Base-by-base conservation (phyloP, 441 rosid genomes). In the Populus tomentosa region DNA sequence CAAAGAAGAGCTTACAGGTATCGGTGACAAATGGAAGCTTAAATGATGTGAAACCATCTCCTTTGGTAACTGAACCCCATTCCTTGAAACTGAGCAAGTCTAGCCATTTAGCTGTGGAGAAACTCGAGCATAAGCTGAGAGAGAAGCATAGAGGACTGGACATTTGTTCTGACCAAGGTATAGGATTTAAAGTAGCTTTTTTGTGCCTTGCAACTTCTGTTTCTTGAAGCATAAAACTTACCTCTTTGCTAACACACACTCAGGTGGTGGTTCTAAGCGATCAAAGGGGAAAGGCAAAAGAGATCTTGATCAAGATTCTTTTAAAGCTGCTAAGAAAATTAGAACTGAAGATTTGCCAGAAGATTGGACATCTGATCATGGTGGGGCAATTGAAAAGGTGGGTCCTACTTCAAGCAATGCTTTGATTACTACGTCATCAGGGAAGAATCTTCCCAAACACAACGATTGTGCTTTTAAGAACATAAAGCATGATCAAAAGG, bases 141-240 rank as follows among this genome's bases (percentile, higher is more conserved):
- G 90, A 86, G 83, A 89, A 93, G 89, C 88, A 85, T 79, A 91
- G 87, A 81, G 82, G 78, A 50, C 78, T 13, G 32, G 92, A 85
- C 73, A 88, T 70, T 71, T 69, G 72, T 75, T 88, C 86, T 75
- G 94, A 84, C 84, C 95, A 85, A 89, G 98, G 99, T 95, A 91
- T 76, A 81, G 70, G 61, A 72, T 83, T 78, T 80, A 79, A 72
- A 79, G 42, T 35, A 62, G 56, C 77, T 79, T 73, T 84, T 76
- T 23, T 13, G 78, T 35, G 42, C 36, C 72, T 72, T 76, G 18
- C 42, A 76, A 73, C 10, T 81, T 53, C 46, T 23, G 71, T 73
- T 74, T 74, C 32, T 73, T 50, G 62, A 77, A 76, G 32, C 40
- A 63, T 64, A 65, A 82, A 73, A 84, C 72, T 77, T 76, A 73